Percentiles rank a stretch among this genome's conserved stretches.
phyloP scores from a whole-genome alignment of 768 basidiomycete species.

The Kondoa malvinella region DNA sequence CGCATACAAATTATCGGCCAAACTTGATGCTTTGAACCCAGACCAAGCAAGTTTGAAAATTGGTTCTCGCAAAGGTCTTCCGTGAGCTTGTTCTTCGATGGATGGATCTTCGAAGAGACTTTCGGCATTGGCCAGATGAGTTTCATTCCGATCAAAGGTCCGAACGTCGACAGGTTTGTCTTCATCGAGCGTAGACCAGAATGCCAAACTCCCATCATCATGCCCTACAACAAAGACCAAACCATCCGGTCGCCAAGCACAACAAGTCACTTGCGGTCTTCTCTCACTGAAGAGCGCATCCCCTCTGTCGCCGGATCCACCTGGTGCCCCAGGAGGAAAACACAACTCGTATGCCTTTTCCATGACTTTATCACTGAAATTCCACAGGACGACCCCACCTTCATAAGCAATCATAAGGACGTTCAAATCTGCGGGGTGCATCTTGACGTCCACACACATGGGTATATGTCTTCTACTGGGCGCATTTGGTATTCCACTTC shows the following conservation, averaged over 20 bases:
- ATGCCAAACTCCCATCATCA: constrained; percentile 62
- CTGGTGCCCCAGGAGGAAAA: constrained; percentile 64
- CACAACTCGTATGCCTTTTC: constrained; percentile 51
- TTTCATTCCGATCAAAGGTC: constrained; percentile 41
- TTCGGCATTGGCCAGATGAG: constrained; percentile 35
- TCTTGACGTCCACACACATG: constrained; percentile 22
- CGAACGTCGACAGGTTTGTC: constrained; percentile 55
- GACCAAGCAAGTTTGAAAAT: constrained; percentile 75
- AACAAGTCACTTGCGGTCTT: constrained; percentile 48
- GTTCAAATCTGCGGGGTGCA: constrained; percentile 25
- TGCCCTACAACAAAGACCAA: constrained; percentile 58
- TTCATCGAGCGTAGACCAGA: constrained; percentile 66
- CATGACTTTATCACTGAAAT: constrained; percentile 30
- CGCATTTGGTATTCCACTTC: constrained; percentile 32
- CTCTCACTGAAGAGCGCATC: constrained; percentile 51
- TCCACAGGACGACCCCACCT: constrained; percentile 35
- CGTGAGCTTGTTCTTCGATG: constrained; percentile 15
- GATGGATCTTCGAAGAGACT: constrained; percentile 30
- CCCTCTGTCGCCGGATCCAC: constrained; percentile 49
- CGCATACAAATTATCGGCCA: constrained; percentile 28
- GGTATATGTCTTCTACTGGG: constrained; percentile 26
- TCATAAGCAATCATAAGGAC: constrained; percentile 28
- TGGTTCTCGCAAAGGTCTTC: constrained; percentile 43
- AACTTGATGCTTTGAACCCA: constrained; percentile 25
- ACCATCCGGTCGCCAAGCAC: constrained; percentile 53